Base-by-base conservation (phyloP, 208 protist species). In the Phytomonas sp. region DNA sequence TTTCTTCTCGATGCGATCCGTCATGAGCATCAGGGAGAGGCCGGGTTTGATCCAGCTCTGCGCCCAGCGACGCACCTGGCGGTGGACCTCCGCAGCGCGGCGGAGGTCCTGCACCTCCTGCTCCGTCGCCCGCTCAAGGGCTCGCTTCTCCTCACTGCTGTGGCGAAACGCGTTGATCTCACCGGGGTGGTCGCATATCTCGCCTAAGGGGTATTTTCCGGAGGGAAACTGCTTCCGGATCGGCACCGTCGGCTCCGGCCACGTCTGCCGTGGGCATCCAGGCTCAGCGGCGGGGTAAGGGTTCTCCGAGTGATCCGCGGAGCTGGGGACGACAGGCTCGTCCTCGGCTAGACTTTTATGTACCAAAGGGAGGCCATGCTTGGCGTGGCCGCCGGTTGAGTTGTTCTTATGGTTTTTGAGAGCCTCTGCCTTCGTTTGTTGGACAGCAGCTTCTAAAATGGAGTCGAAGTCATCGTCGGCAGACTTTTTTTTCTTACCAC, bases 241-340 rank as follows among this genome's bases (percentile, higher is more conserved):
- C 26, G 95, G 97, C 17, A 98, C 82, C 40, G 94, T 97, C 29
- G 97, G 96, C 75, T 94, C 89, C 36, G 93, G 93, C 93, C 93
- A 97, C 33, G 93, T 97, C 79, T 97, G 93, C 9, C 91, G 87
- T 53, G 72, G 74, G 67, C 74, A 78, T 53, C 80, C 82, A 3
- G 75, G 56, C 23, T 67, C 70, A 13, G 74, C 67, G 2, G 77
- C 53, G 17, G 77, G 84, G 75, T 93, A 95, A 59, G 87, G 89
- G 68, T 95, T 95, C 65, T 90, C 89, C 29, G 84, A 77, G 71
- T 93, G 84, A 61, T 93, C 84, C 0, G 87, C 79, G 34, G 79
- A 80, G 74, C 85, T 93, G 15, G 72, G 76, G 59, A 80, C 67
- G 28, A 68, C 76, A 4, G 71, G 66, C 67, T 85, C 82, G 31